A percentile compares a stretch with the other conserved stretches of the same genome.
These are phyloP conservation scores for Bothriochloa decipiens DNA, from an alignment of 176 grass and related monocot species.

Conservation along the genomic window DNA sequence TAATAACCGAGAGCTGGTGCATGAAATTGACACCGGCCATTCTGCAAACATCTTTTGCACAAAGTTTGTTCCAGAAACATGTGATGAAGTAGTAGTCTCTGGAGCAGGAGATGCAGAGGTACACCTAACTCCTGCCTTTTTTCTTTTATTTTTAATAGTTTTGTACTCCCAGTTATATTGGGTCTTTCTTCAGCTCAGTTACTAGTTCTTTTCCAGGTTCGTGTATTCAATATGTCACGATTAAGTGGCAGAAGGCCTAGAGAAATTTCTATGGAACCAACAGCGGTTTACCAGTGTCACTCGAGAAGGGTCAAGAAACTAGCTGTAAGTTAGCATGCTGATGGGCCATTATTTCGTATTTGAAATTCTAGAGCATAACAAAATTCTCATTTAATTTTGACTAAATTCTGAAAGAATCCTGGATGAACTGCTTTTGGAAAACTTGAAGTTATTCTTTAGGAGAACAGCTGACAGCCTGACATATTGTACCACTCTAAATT, in stretches of 20 bases:
- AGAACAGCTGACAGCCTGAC: neutral
- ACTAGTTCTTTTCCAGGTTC: constrained; percentile 75
- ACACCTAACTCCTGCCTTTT: neutral
- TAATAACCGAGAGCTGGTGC: constrained; percentile 57
- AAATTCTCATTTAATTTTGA: constrained; percentile 32
- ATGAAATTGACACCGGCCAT: constrained; percentile 91
- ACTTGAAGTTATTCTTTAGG: neutral
- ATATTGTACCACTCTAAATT: constrained; percentile 6
- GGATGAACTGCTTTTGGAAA: constrained; percentile 3
- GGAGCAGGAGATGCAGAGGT: constrained; percentile 95
- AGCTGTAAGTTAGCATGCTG: constrained; percentile 67
- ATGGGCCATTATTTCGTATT: constrained; percentile 26
- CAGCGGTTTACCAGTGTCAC: constrained; percentile 88
- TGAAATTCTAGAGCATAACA: constrained; percentile 24
- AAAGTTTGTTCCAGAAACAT: constrained; percentile 89
- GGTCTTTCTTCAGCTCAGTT: constrained; percentile 27
- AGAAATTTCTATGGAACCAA: constrained; percentile 72
- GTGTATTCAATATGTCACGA: constrained; percentile 87
- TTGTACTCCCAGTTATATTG: neutral
- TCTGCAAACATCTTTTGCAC: constrained; percentile 94
- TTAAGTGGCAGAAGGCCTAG: constrained; percentile 59
- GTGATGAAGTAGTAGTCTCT: constrained; percentile 86
- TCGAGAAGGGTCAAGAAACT: constrained; percentile 93
- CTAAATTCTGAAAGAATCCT: neutral
- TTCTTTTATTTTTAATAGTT: neutral